These are phyloP conservation scores for Erythrobasidium yunnanense DNA, from an alignment of 768 basidiomycete genomes.

Conservation along the genomic window DNA sequence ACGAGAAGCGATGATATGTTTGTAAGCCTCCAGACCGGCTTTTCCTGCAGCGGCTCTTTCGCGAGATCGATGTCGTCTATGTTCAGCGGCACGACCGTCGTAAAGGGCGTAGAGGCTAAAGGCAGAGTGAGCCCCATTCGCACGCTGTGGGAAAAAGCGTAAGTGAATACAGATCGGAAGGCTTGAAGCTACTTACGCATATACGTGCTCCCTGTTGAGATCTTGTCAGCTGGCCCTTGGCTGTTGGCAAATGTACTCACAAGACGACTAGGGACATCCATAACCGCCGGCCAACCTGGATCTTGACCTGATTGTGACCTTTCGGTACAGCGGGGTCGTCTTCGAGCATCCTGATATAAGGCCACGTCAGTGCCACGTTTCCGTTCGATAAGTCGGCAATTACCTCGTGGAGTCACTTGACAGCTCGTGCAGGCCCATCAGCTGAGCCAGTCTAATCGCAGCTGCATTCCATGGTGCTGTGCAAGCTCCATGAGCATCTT, in stretches of 20 bases:
- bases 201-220: not conserved
- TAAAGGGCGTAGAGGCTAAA: not conserved
- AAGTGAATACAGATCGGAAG: not conserved
- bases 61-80: not conserved
- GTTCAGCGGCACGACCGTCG: not conserved
- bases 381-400: not conserved
- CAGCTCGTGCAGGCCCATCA: not conserved
- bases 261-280: not conserved
- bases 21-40: slow-evolving; percentile 1
- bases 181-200: not conserved
- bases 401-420: not conserved
- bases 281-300: not conserved
- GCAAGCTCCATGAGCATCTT: too few relatives aligned
- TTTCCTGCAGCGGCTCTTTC: not conserved
- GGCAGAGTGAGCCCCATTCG: not conserved
- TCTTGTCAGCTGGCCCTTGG: too few relatives aligned
- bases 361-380: not conserved
- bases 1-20: not conserved
- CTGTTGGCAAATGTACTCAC: too few relatives aligned
- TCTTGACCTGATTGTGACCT: not conserved
- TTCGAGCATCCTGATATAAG: not conserved
- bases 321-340: slow-evolving; percentile 4
- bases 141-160: not conserved
- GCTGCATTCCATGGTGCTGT: slow-evolving; percentile 8
- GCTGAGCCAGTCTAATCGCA: slow-evolving; percentile 11